Evolutionary conservation across 805 yeast genomes (phyloP), one percentile per base, ranked within the genome.

Genomic region (Zygoascus biomembranicola): DNA sequence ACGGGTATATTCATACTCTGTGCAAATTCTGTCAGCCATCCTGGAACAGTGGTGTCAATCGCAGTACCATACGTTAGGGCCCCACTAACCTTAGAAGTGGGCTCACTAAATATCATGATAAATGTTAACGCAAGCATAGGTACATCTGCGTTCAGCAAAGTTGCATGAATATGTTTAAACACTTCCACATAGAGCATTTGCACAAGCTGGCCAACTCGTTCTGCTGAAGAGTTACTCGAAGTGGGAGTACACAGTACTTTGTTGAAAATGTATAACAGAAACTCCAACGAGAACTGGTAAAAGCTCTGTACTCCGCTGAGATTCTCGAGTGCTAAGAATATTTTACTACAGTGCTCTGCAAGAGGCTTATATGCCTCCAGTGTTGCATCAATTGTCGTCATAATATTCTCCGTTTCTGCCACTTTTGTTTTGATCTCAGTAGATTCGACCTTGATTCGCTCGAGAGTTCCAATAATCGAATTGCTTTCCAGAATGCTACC

Each of bases 401-500:
- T 77, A 2, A 88, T 78, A 6, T 62, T 61, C 2, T 72, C 71
- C 0, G 90, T 79, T 52, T 82, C 83, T 1, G 57, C 59, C 54
- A 86, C 73, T 62, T 84, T 82, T 1, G 53, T 52, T 39, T 78
- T 77, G 14, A 88, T 76, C 16, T 75, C 74, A 0, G 57, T 59
- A 0, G 95, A 73, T 59, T 90, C 90, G 0, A 63, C 55, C 63
- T 92, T 90, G 50, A 92, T 68, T 0, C 61, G 65, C 59, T 86
- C 94, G 49, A 90, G 70, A 1, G 84, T 79, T 5, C 73, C 68
- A 16, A 87, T 64, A 2, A 90, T 67, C 0, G 69, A 73, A 51
- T 81, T 82, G 64, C 85, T 81, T 5, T 89, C 95, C 32, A 90
- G 70, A 20, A 90, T 75, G 51, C 77, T 79, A 0, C 85, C 85